Percentiles rank a stretch among this genome's conserved stretches.
Conservation (phyloP, 202 grass and related monocot species). For the Setaria viridis region DNA sequence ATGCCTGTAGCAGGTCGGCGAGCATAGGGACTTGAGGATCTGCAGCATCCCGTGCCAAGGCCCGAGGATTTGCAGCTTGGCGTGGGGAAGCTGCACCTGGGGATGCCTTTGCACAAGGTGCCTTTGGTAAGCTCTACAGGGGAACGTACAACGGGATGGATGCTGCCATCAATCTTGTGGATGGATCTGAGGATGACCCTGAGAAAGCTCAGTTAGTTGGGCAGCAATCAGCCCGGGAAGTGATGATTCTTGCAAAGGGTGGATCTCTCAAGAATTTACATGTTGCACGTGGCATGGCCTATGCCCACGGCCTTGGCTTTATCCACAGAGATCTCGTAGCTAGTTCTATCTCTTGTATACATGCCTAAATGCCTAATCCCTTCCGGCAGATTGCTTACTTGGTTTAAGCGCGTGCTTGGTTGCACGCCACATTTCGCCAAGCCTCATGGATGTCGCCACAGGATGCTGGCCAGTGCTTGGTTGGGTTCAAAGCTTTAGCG, state of each 20-base stretch:
- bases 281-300: constrained; percentile 82
- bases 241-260: constrained; percentile 90
- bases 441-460: too few species aligned
- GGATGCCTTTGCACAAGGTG: background rate
- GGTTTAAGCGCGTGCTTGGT: too few species aligned
- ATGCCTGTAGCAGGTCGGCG: too few species aligned
- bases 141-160: background rate
- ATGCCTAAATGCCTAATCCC: too few species aligned
- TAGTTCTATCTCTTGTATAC: too few species aligned
- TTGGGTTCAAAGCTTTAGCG: too few species aligned
- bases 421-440: too few species aligned
- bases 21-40: too few species aligned
- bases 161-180: constrained; percentile 73
- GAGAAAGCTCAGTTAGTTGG: constrained; percentile 69
- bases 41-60: too few species aligned
- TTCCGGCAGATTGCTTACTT: too few species aligned
- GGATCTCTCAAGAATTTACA: constrained; percentile 54
- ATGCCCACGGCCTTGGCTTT: constrained; percentile 76
- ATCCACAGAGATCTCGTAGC: constrained; percentile 71
- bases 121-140: background rate
- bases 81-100: background rate
- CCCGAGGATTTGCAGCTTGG: too few species aligned
- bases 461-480: too few species aligned
- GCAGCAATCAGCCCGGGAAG: constrained; percentile 82
- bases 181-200: constrained; percentile 75